A percentile compares a stretch with the other conserved stretches of the same genome.
Evolutionary conservation across 2,329 filamentous ascomycete genomes (phyloP).

Genomic region (Herpotrichia juniperi): DNA sequence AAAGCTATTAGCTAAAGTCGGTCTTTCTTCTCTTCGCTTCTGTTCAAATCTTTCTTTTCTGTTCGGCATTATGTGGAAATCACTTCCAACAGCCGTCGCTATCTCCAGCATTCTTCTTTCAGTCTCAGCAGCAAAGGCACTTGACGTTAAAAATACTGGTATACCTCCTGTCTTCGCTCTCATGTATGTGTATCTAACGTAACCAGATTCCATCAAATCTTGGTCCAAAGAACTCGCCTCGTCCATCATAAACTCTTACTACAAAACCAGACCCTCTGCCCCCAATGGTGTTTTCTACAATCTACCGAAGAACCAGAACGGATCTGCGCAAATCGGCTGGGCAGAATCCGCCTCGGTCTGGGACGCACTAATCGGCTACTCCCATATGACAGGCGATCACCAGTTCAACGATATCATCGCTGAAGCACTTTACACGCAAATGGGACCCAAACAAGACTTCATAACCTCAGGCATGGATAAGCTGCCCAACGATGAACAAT

Average conservation of each 20-base stretch:
- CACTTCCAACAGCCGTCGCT: not conserved
- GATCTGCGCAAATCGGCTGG: not conserved
- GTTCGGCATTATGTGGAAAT: not conserved
- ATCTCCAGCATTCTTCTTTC: not conserved
- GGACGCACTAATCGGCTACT: constrained; percentile 2
- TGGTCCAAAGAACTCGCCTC: not conserved
- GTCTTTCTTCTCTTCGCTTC: too few species aligned
- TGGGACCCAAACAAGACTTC: not conserved
- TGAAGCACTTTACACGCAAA: not conserved
- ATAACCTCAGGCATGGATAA: not conserved
- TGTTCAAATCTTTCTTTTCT: too few species aligned
- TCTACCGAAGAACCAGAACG: not conserved
- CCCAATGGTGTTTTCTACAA: not conserved
- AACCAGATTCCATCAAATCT: not conserved
- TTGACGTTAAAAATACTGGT: not conserved
- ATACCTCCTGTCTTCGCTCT: not conserved
- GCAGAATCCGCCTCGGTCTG: not conserved
- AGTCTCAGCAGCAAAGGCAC: not conserved
- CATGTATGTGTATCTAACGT: not conserved
- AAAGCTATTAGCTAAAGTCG: too few species aligned
- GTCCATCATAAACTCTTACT: constrained; percentile 1
- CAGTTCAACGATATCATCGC: constrained; percentile 6
- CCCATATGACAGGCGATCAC: constrained; percentile 2
- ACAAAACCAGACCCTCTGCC: not conserved
- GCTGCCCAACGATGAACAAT: constrained; percentile 72